phyloP scores from a whole-genome alignment of 2,329 filamentous ascomycete species.

The Lachnellula hyalina region DNA sequence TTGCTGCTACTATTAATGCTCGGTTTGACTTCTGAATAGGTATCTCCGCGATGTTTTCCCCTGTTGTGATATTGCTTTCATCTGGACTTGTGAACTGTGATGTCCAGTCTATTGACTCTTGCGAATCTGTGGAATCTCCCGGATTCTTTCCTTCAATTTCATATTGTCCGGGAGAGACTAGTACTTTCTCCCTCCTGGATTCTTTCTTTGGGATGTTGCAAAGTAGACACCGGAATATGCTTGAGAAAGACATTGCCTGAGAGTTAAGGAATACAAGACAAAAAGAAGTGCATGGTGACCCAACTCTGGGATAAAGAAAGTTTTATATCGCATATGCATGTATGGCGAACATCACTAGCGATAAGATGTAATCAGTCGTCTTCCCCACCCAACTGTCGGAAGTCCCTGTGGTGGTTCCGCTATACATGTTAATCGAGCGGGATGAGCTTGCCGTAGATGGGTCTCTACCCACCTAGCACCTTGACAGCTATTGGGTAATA shows the following conservation, averaged over 20 bases:
- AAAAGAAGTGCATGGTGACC: neutral
- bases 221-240: slow-evolving; percentile 8
- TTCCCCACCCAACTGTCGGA: slow-evolving; percentile 1
- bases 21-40: slow-evolving; percentile 1
- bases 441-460: neutral
- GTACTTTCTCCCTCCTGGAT: neutral
- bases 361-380: neutral
- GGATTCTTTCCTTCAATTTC: slow-evolving; percentile 7
- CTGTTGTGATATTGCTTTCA: neutral
- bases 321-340: neutral
- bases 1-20: slow-evolving; percentile 28
- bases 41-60: neutral
- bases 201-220: slow-evolving; percentile 3
- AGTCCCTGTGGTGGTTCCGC: neutral
- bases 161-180: slow-evolving; percentile 1
- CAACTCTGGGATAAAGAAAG: neutral
- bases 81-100: slow-evolving; percentile 1
- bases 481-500: neutral
- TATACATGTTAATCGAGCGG: neutral
- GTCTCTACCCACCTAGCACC: neutral
- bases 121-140: slow-evolving; percentile 1
- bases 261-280: neutral
- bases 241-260: slow-evolving; percentile 5
- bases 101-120: slow-evolving; percentile 2
- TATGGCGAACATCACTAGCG: neutral